These are phyloP conservation scores for Paradendryphiella salina DNA, from an alignment of 2,329 filamentous ascomycete genomes.

Conservation along the genomic window DNA sequence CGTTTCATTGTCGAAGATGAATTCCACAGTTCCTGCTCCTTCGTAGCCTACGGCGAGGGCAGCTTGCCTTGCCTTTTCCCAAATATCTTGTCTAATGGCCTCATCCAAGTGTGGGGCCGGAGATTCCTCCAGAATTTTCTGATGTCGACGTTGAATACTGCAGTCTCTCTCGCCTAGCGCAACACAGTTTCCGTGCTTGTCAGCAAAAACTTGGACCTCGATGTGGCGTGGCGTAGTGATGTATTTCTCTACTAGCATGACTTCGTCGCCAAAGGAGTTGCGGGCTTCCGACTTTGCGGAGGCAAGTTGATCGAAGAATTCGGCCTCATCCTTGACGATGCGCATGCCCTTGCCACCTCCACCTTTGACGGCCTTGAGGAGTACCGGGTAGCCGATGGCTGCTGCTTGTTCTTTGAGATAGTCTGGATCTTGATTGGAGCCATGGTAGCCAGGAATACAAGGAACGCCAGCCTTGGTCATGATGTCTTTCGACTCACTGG, in stretches of 20 bases:
- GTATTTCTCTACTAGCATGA: slow-evolving; percentile 70
- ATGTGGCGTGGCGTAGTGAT: slow-evolving; percentile 69
- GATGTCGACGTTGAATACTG: slow-evolving; percentile 66
- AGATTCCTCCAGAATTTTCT: slow-evolving; percentile 69
- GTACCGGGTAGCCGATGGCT: slow-evolving; percentile 67
- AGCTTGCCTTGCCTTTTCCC: slow-evolving; percentile 66
- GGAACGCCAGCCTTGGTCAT: slow-evolving; percentile 95
- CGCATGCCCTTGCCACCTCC: slow-evolving; percentile 71
- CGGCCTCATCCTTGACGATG: slow-evolving; percentile 60
- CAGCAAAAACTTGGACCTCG: slow-evolving; percentile 69
- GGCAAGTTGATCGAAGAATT: slow-evolving; percentile 64
- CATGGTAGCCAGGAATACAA: slow-evolving; percentile 95
- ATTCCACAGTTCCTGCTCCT: slow-evolving; percentile 68
- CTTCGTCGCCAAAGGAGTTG: slow-evolving; percentile 67
- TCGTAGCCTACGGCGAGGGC: slow-evolving; percentile 67
- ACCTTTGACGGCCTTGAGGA: slow-evolving; percentile 68
- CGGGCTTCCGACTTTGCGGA: slow-evolving; percentile 66
- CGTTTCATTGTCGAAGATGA: slow-evolving; percentile 69
- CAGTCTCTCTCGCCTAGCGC: slow-evolving; percentile 68
- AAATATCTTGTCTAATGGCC: slow-evolving; percentile 63
- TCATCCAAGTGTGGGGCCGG: slow-evolving; percentile 65
- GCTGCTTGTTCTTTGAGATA: slow-evolving; percentile 70
- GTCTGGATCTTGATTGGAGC: slow-evolving; percentile 71
- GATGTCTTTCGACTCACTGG: slow-evolving; percentile 82
- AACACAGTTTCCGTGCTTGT: slow-evolving; percentile 66